Base-by-base conservation (phyloP, 1,139 yeast genomes). In the Hyphopichia wangnamkhiaoensis region DNA sequence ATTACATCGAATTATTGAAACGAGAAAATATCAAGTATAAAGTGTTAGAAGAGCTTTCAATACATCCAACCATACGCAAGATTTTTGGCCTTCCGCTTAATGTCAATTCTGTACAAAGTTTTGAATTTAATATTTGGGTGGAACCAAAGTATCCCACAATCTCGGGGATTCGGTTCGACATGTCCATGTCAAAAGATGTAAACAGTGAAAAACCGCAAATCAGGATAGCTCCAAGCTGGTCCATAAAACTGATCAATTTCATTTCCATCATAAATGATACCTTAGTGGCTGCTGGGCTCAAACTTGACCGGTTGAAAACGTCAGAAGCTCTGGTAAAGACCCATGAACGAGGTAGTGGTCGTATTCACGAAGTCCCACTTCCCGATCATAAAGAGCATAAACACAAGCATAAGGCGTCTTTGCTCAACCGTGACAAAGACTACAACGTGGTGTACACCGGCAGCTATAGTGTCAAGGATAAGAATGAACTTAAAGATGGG, bases 31-130 rank as follows among this genome's bases (percentile, higher is more conserved):
- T 67, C 32, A 56, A 54, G 35, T 60, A 60, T 38, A 51, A 56
- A n/a, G 57, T 64, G 8, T 48, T 68, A 18, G 68, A 65, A 39
- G 50, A 50, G 31, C 40, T 66, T 24, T 55, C 69, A 2, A 34
- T 47, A 4, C 59, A 59, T 37, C 15, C 40, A 4, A 45, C 45
- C 5, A 53, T 59, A 2, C 49, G 61, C 29, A 51, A 58, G 38
- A 42, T 53, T 2, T 59, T 63, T 44, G 68, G 67, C 12, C 45
- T 67, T 17, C 73, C 73, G 1, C 47, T 67, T 23, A 47, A 45
- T 13, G 46, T 61, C 10, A 45, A 41, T 1, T 17, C 35, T 6
- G 24, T 45, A 8, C 44, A 48, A 3, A 38, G 36, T 2, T 39
- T 44, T 3, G 40, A 43, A 4, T 57, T 59, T 31, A 41, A 53